A percentile compares a stretch with the other conserved stretches of the same genome.
Evolutionary conservation across 2,329 filamentous ascomycete genomes (phyloP).

Genomic region (Colletotrichum falcatum): DNA sequence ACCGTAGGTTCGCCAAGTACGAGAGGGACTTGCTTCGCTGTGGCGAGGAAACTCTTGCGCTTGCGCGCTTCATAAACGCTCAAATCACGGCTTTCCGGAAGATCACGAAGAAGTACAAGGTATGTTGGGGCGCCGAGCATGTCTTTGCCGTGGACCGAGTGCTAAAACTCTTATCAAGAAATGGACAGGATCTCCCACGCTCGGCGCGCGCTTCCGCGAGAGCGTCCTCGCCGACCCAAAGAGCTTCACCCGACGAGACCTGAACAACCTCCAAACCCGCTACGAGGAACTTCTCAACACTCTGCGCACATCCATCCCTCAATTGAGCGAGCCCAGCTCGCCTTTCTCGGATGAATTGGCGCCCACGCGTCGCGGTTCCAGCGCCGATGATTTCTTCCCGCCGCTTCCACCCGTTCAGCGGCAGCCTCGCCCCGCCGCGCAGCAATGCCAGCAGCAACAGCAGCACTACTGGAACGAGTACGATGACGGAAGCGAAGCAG

Average conservation of each 20-base stretch:
- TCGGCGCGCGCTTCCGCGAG: conserved; percentile 75
- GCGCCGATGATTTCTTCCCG: conserved; percentile 28
- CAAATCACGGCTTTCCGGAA: conserved; percentile 84
- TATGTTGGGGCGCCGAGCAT: conserved; percentile 47
- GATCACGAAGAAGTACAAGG: conserved; percentile 85
- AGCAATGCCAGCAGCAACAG: conserved; percentile 43
- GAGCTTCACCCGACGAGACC: conserved; percentile 78
- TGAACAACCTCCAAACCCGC: conserved; percentile 63
- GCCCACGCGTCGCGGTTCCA: conserved; percentile 40
- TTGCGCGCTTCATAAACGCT: conserved; percentile 78
- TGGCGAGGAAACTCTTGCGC: conserved; percentile 76
- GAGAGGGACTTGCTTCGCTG: conserved; percentile 67
- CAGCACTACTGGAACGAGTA: conserved; percentile 87
- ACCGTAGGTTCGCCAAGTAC: conserved; percentile 65
- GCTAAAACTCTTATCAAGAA: conserved; percentile 62
- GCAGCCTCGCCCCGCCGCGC: conserved; percentile 45
- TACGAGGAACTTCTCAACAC: conserved; percentile 63
- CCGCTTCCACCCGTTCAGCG: conserved; percentile 27
- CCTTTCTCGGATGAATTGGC: conserved; percentile 49
- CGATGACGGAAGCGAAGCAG: conserved; percentile 80
- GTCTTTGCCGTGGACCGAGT: background rate
- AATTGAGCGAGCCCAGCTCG: conserved; percentile 55
- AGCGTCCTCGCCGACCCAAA: conserved; percentile 74
- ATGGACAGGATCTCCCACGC: conserved; percentile 80
- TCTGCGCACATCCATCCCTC: conserved; percentile 60